phyloP scores from a whole-genome alignment of 1,284 basidiomycete species.

The Pseudozyma thailandica region DNA sequence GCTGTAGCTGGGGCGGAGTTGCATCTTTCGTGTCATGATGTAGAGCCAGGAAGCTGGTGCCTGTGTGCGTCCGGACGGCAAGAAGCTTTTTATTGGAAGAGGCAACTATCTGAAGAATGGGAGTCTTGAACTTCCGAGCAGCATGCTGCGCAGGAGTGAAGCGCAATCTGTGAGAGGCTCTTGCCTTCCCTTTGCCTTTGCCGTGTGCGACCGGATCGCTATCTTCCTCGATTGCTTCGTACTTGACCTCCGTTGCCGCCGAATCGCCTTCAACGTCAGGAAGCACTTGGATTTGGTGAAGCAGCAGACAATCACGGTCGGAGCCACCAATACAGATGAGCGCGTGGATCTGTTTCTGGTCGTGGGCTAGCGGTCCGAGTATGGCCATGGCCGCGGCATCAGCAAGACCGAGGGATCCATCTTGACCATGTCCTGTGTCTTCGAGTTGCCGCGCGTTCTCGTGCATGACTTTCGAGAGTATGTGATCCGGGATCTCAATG shows the following conservation, averaged over 20 bases:
- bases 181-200: conserved; percentile 19
- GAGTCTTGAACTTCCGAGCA: conserved; percentile 17
- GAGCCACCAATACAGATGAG: conserved; percentile 24
- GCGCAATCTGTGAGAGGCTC: conserved; percentile 1
- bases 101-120: conserved; percentile 28
- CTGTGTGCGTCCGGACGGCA: conserved; percentile 20
- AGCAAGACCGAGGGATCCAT: conserved; percentile 22
- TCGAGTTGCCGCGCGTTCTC: conserved; percentile 23
- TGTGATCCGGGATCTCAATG: conserved; percentile 29
- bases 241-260: background rate
- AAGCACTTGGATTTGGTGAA: conserved; percentile 28
- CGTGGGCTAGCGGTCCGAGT: conserved; percentile 21
- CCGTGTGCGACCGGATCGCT: background rate
- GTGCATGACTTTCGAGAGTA: conserved; percentile 22
- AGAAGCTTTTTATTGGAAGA: conserved; percentile 6
- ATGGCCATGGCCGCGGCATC: conserved; percentile 33
- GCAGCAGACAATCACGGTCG: conserved; percentile 27
- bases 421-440: conserved; percentile 11
- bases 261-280: background rate
- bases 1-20: background rate
- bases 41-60: conserved; percentile 23
- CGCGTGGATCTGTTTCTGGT: conserved; percentile 4
- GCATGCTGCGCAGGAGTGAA: conserved; percentile 20
- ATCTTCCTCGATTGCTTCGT: background rate
- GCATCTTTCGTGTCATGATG: background rate